These are phyloP conservation scores for Aspergillus unguis DNA, from an alignment of 2,329 filamentous ascomycete species.

Conservation along the genomic window DNA sequence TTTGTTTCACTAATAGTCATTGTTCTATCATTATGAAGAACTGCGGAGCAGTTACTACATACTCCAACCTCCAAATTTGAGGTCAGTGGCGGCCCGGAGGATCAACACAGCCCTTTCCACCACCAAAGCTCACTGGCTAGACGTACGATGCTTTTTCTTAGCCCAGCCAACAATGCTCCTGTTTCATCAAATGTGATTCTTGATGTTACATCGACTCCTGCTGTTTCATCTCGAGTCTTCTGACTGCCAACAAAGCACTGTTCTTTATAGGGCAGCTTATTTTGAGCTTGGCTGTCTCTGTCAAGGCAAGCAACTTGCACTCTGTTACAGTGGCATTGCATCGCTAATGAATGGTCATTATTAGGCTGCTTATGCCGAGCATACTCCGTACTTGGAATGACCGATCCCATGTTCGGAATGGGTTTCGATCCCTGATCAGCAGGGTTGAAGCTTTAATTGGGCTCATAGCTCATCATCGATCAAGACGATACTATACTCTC, in stretches of 20 bases:
- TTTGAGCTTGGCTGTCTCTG: conserved; percentile 3
- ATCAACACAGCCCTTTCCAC: not conserved
- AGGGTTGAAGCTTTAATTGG: not conserved
- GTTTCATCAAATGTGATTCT: conserved; percentile 10
- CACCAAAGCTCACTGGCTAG: conserved; percentile 5
- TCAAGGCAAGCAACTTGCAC: not conserved
- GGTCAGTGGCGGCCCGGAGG: not conserved
- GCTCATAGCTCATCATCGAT: not conserved
- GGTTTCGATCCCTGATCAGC: not conserved
- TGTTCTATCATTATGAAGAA: no score
- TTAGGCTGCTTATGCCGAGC: not conserved
- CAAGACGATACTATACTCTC: not conserved
- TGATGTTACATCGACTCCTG: conserved; percentile 12
- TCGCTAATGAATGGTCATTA: not conserved
- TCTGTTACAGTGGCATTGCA: conserved; percentile 7
- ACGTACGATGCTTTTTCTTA: not conserved
- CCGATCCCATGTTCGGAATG: no score
- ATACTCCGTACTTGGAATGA: not conserved
- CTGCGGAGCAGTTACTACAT: no score
- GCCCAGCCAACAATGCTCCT: conserved; percentile 13
- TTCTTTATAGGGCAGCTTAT: not conserved
- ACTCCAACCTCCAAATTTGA: not conserved
- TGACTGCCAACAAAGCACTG: no score
- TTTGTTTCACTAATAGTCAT: no score
- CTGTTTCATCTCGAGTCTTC: not conserved